These are phyloP conservation scores for Debaryomyces castellii DNA, from an alignment of 805 yeast genomes.

Conservation along the genomic window DNA sequence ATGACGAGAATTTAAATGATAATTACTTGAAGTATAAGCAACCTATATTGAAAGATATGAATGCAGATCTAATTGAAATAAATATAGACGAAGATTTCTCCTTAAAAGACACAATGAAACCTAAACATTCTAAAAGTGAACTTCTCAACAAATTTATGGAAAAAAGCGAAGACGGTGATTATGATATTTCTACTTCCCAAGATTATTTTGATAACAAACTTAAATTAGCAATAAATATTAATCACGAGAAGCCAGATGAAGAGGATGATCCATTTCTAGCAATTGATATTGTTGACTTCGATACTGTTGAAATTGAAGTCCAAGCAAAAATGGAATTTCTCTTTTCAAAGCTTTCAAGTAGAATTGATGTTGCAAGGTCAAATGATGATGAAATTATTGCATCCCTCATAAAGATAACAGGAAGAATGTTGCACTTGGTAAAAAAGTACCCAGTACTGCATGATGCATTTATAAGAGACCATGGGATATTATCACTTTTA, in stretches of 20 bases:
- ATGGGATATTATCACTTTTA: constrained; percentile 38
- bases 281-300: constrained; percentile 37
- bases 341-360: constrained; percentile 27
- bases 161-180: constrained; percentile 15
- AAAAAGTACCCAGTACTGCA: constrained; percentile 41
- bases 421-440: constrained; percentile 36
- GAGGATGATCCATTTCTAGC: constrained; percentile 38
- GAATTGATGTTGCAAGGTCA: constrained; percentile 28
- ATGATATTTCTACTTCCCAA: constrained; percentile 7
- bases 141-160: constrained; percentile 33
- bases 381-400: constrained; percentile 30
- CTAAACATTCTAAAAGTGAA: constrained; percentile 22
- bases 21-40: constrained; percentile 24
- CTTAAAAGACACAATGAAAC: background rate
- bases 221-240: background rate
- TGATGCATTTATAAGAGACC: constrained; percentile 39
- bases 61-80: constrained; percentile 7
- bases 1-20: constrained; percentile 36
- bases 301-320: constrained; percentile 41
- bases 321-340: constrained; percentile 40
- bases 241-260: constrained; percentile 13
- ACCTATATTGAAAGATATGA: constrained; percentile 3
- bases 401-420: constrained; percentile 34
- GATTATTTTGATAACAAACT: background rate
- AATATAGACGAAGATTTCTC: constrained; percentile 6